phyloP scores from a whole-genome alignment of 2,329 filamentous ascomycete species.

The Apiospora hydei region DNA sequence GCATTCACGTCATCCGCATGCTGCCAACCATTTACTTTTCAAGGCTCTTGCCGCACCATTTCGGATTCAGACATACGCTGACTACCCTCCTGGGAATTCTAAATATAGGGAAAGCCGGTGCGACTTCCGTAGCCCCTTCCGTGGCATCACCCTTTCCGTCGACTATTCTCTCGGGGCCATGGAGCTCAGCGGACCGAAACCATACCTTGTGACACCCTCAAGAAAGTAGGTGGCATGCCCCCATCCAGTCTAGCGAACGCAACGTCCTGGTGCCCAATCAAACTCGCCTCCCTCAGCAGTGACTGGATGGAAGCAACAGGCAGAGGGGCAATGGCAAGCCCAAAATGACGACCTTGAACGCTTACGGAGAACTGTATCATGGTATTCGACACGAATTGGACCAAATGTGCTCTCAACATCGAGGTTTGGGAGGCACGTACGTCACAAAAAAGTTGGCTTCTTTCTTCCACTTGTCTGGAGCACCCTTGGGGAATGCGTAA shows the following conservation, averaged over 20 bases:
- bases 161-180: background rate
- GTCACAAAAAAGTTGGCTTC: background rate
- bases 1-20: background rate
- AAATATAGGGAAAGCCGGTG: slow-evolving; percentile 15
- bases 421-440: background rate
- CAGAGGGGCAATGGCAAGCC: background rate
- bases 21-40: background rate
- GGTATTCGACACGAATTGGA: too few relatives aligned
- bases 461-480: too few relatives aligned
- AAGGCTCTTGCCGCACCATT: background rate
- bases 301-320: background rate
- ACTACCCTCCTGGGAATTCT: background rate
- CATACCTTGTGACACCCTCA: background rate
- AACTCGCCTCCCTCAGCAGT: background rate
- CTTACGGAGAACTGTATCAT: background rate
- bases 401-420: background rate
- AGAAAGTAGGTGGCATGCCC: background rate
- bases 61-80: background rate
- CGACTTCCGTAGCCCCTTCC: background rate
- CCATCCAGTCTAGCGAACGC: background rate
- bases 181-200: background rate
- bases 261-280: background rate
- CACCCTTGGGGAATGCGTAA: too few relatives aligned
- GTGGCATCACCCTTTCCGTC: background rate
- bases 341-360: background rate